Percentiles rank a stretch among this genome's conserved stretches.
Evolutionary conservation across 768 basidiomycete species (phyloP).

Genomic region (Sporobolomyces phaffii): DNA sequence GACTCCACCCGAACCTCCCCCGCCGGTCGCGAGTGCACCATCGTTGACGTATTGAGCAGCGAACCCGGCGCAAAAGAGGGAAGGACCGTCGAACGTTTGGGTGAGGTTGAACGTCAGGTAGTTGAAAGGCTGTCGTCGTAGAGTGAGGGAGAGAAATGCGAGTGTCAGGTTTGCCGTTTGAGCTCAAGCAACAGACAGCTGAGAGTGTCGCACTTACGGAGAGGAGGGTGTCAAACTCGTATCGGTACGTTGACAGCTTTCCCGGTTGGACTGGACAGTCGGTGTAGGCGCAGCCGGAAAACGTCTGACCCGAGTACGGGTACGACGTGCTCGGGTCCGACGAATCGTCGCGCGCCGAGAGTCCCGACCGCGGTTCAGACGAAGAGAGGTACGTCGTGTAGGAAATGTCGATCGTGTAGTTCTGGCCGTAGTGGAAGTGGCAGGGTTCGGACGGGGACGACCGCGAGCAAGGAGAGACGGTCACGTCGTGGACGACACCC

Average conservation of each 20-base stretch:
- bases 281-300: constrained; percentile 10
- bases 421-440: constrained; percentile 18
- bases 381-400: constrained; percentile 8
- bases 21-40: neutral
- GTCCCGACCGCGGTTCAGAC: neutral
- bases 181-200: neutral
- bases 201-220: constrained; percentile 19
- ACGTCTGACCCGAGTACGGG: constrained; percentile 13
- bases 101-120: constrained; percentile 25
- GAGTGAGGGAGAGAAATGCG: too few species aligned
- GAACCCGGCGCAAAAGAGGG: constrained; percentile 26
- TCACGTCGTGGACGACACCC: constrained; percentile 13
- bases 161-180: too few species aligned
- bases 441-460: constrained; percentile 7
- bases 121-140: neutral
- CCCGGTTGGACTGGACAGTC: constrained; percentile 7
- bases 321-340: neutral
- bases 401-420: constrained; percentile 13
- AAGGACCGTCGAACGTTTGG: constrained; percentile 1
- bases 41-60: constrained; percentile 1
- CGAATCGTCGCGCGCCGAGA: constrained; percentile 10
- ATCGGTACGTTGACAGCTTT: neutral
- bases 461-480: constrained; percentile 5
- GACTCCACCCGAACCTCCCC: neutral
- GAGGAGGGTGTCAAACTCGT: constrained; percentile 11